Base-by-base conservation (phyloP, 495 filamentous ascomycete species). In the Hyaloscypha variabilis region DNA sequence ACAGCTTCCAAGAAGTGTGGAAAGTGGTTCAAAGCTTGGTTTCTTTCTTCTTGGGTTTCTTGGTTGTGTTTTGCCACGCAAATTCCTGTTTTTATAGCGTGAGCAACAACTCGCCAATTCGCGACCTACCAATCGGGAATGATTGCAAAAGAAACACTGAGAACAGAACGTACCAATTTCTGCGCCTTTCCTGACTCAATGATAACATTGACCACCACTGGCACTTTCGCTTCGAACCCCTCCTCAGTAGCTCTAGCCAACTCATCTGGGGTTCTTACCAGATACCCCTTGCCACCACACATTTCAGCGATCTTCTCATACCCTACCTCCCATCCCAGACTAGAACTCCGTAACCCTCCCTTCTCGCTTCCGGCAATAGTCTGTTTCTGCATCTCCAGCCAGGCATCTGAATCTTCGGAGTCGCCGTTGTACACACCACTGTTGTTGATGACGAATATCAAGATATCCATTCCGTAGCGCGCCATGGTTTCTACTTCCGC, bases 401-500 rank as follows among this genome's bases (percentile, higher is more conserved):
- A 77, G 8, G 75, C 77, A 24, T 80, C 74, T 11, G 67, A 63
- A 0, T 76, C 74, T 67, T 65, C 34, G 30, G 42, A 62, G 54
- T 86, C 84, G 0, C 87, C 87, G 52, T 84, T 82, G 72, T 90
- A 90, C 19, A 90, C 80, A 8, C 87, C 87, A 0, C 84, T 82
- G 69, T 90, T 90, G 69, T 89, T 90, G 50, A 89, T 78, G 0
- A 89, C 87, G 62, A 87, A 81, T 49, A 90, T 81, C 58, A 90
- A 71, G 13, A 87, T 76, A 42, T 87, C 85, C 75, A 90, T 87
- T 8, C 78, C 73, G 66, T 85, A 87, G 21, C 87, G 79, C 11
- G 84, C 82, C 79, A 90, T 87, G 1, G 87, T 90, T 70, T 90
- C 87, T 30, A 90, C 78, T 66, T 90, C 87, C 72, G 86, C 84